Base-by-base conservation (phyloP, 345 rosid genomes). In the Salix viminalis region DNA sequence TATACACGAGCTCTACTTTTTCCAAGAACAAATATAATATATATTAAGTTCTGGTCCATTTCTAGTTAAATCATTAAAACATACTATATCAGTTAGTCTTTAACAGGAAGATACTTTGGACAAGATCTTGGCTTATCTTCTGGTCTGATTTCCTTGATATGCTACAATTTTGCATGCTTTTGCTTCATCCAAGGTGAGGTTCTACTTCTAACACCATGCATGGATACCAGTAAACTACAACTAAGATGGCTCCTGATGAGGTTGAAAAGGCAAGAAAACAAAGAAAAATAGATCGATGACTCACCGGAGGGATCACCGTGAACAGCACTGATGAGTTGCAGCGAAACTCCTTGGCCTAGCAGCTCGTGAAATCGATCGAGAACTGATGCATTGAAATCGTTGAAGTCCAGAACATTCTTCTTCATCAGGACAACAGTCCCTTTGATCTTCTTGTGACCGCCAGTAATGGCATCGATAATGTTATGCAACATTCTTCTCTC, bases 371-470 rank as follows among this genome's bases (percentile, higher is more conserved):
- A 15, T 11, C 90, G 78, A 74, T 93, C 99, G 21, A 90, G 88
- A 39, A 91, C 4, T 16, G 94, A 86, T 69, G 91, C 93, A 13
- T 80, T 39, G 73, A 90, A 88, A 81, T 94, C 98, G 72, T 86
- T 95, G 86, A 93, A 88, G 77, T 90, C 97, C 81, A 95, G 79
- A 61, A 90, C 96, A 76, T 91, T 91, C 81, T 95, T 93, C 85
- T 89, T 95, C 96, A 91, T 95, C 87, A 95, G 80, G 69, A 91
- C 91, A 56, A 89, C 97, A 18, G 80, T 90, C 9, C 97, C 98
- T 67, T 60, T 85, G 71, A 92, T 86, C 82, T 84, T 88, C 77
- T 67, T 77, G 36, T 52, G 18, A 7, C 37, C 71, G 1, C 71
- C 74, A 16, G 67, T 37, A 18, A 72, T 19, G 42, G 67, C 76